A percentile compares a stretch with the other conserved stretches of the same genome.
phyloP scores from a whole-genome alignment of 306 rosid genomes.

The Castanopsis chinensis region DNA sequence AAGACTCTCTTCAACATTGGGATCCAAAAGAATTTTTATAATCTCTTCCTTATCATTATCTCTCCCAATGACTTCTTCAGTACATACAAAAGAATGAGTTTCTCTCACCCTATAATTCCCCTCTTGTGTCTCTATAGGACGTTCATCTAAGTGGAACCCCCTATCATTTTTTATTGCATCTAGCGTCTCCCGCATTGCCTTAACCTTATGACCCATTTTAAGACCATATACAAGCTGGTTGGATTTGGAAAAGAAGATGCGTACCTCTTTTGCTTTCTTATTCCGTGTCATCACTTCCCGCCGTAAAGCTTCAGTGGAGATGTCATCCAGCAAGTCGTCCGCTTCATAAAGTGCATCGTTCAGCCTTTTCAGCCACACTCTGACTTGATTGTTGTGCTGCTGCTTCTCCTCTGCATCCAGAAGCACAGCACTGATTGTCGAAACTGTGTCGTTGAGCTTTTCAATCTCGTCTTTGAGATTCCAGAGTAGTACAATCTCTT shows the following conservation, averaged over 20 bases:
- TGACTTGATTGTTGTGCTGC: background rate
- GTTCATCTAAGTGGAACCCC: background rate
- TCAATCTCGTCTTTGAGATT: background rate
- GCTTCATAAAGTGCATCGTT: background rate
- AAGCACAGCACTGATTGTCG: background rate
- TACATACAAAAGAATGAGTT: no score
- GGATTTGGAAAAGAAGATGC: background rate
- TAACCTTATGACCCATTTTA: background rate
- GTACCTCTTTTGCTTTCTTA: background rate
- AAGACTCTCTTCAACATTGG: no score
- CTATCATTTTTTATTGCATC: background rate
- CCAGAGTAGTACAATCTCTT: background rate
- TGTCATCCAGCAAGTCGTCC: background rate
- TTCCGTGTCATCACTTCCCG: background rate
- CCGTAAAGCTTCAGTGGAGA: background rate
- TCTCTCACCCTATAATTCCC: no score
- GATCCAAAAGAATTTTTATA: no score
- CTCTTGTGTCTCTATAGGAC: no score
- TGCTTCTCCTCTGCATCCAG: no score
- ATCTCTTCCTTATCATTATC: no score
- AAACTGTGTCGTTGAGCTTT: accelerated
- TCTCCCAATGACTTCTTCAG: no score
- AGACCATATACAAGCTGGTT: no score
- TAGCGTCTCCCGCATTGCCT: background rate
- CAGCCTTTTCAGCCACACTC: background rate